phyloP scores from a whole-genome alignment of 768 basidiomycete species.

The Paxillus ammoniavirescens region DNA sequence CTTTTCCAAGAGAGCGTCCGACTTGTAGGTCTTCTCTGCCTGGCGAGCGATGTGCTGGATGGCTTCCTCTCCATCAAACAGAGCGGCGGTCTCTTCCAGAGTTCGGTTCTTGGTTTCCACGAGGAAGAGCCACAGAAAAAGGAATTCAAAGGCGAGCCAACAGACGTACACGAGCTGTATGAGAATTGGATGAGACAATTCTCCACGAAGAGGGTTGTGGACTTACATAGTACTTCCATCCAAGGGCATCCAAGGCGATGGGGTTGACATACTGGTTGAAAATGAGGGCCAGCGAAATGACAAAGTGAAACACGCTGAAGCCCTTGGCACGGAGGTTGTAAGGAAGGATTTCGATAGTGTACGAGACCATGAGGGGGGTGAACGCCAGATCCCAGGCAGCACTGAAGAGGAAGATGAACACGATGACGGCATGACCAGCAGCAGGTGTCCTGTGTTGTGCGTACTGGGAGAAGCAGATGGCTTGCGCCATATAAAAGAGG shows the following conservation, averaged over 20 bases:
- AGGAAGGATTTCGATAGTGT: conserved; percentile 88
- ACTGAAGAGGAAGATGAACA: conserved; percentile 83
- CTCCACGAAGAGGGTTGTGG: background rate
- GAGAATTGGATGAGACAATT: background rate
- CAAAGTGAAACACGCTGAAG: conserved; percentile 77
- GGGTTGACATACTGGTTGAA: conserved; percentile 92
- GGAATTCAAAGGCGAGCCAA: conserved; percentile 66
- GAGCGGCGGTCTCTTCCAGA: conserved; percentile 77
- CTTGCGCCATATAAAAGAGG: conserved; percentile 67
- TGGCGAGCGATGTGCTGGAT: conserved; percentile 33
- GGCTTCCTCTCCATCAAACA: conserved; percentile 72
- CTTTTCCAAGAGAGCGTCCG: conserved; percentile 21
- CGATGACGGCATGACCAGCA: conserved; percentile 73
- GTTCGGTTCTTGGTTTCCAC: conserved; percentile 72
- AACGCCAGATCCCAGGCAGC: conserved; percentile 78
- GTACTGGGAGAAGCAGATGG: conserved; percentile 60
- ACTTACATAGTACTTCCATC: conserved; percentile 76
- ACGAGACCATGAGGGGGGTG: conserved; percentile 82
- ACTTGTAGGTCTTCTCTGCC: conserved; percentile 20
- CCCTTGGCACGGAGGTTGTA: conserved; percentile 84
- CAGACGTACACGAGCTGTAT: conserved; percentile 62
- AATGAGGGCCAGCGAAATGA: conserved; percentile 75
- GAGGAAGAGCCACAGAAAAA: conserved; percentile 65
- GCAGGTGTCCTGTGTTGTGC: conserved; percentile 36
- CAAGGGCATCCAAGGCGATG: conserved; percentile 59